Evolutionary conservation across 2,329 filamentous ascomycete genomes (phyloP), one percentile per base, ranked within the genome.

Genomic region (Verticillium nubilum): DNA sequence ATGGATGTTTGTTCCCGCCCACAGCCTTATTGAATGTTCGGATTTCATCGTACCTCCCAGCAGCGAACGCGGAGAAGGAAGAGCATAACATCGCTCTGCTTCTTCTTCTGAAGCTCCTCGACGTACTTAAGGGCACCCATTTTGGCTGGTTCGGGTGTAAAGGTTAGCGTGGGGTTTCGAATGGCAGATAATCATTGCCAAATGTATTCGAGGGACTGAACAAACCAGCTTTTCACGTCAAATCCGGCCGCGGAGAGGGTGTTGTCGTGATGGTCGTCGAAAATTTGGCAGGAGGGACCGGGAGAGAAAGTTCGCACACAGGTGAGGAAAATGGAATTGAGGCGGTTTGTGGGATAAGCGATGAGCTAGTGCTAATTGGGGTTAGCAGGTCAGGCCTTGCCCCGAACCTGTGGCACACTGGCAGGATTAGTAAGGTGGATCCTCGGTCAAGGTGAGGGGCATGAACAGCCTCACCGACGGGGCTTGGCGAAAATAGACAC

Each of bases 91-190:
- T 99, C 95, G 81, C 92, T 97, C 90, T 99, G 95, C 92, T 99
- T 99, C 92, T 97, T 97, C 92, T 99, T 98, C 83, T 97, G 92
- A 86, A 99, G 90, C 88, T 99, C 95, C 89, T 99, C 96, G 84
- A 99, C 92, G 86, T 97, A 99, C 86, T 99, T 99, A 82, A 97
- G 92, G 86, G 94, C 94, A 91, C 95, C 95, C 95, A 97, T 97
- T 87, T 94, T 86, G 78, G 75, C 82, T 85, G 69, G 71, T 56
- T 60, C 25, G n/a, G 33, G 53, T 26, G 4, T 31, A 26, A 33
- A 15, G 23, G 28, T 12, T 42, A 27, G 35, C 25, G 27, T 29
- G 23, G 29, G 5, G 52, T 50, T 17, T n/a, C 33, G 19, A 47
- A 19, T n/a, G 54, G 52, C 58, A 56, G 42, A 9, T 61, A 60